Evolutionary conservation across 345 rosid genomes (phyloP), one percentile per base, ranked within the genome.

Genomic region (Melastoma malabathricum): DNA sequence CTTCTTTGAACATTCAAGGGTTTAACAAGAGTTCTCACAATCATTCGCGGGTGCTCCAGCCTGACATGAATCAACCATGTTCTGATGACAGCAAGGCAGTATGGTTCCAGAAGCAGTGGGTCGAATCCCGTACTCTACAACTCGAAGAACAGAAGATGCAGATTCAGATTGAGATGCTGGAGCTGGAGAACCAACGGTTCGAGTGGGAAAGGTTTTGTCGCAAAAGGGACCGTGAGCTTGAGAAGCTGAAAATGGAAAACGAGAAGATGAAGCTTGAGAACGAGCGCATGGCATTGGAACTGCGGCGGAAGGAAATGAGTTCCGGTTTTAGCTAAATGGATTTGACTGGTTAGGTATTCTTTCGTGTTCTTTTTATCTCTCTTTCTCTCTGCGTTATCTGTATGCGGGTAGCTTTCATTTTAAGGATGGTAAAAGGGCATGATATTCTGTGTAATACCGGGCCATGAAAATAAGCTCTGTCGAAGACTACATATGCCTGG

Each of bases 211-310:
- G 81, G 65, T 75, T 82, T 60, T 80, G 96, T 61, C 71, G 64
- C 77, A 84, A 75, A 68, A 82, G 84, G 53, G 94, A 90, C 54
- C 67, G 67, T 12, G 96, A 86, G 64, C 67, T 86, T 15, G 92
- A 84, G 54, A 80, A 76, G 58, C 44, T 80, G 74, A 84, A 74
- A 53, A 67, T 80, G 79, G 92, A 83, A 69, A 90, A 90, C 44
- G 94, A 86, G 71, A 80, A 77, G 70, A 80, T 84, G 92, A 90
- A 74, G 75, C 85, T 86, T 47, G 92, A 82, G 77, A 90, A 90
- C 50, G 92, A 86, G 55, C 72, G 77, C 15, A 60, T 80, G 76
- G 78, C 80, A 51, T 64, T 90, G 61, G 86, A 83, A 54, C 61
- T 90, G 69, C 82, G 70, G 68, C 71, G 53, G 53, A 84, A 80